Conservation (phyloP, 192 early-diverging fungal species). For the Umbelopsis vinacea region DNA sequence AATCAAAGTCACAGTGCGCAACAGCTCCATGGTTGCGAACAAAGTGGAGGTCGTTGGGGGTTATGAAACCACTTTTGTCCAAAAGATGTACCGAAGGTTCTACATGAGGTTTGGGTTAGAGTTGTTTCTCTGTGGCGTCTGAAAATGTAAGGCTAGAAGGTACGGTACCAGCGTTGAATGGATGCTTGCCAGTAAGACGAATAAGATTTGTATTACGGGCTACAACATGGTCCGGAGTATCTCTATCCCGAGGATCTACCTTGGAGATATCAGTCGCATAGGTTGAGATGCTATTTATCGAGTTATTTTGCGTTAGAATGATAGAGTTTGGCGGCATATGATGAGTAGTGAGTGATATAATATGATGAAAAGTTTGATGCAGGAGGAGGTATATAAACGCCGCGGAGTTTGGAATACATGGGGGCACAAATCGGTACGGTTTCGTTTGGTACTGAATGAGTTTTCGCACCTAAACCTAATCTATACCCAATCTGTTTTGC, state of each 20-base stretch:
- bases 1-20: conserved; percentile 53
- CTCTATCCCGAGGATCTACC: conserved; percentile 39
- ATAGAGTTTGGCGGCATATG: background rate
- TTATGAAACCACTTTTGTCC: conserved; percentile 54
- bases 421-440: background rate
- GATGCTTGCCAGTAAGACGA: conserved; percentile 60
- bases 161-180: conserved; percentile 50
- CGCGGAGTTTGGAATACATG: background rate
- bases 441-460: background rate
- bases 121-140: background rate
- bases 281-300: background rate
- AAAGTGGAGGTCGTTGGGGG: conserved; percentile 63
- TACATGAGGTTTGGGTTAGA: conserved; percentile 3
- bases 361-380: background rate
- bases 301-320: background rate
- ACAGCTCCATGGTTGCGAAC: conserved; percentile 76
- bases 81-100: conserved; percentile 54
- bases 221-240: conserved; percentile 56
- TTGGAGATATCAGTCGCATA: background rate
- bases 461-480: background rate
- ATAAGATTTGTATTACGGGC: conserved; percentile 51
- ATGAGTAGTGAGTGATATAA: background rate
- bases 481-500: background rate
- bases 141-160: background rate
- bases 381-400: background rate